A percentile compares a stretch with the other conserved stretches of the same genome.
Evolutionary conservation across 2,329 filamentous ascomycete genomes (phyloP).

Genomic region (Emmonsia crescens): DNA sequence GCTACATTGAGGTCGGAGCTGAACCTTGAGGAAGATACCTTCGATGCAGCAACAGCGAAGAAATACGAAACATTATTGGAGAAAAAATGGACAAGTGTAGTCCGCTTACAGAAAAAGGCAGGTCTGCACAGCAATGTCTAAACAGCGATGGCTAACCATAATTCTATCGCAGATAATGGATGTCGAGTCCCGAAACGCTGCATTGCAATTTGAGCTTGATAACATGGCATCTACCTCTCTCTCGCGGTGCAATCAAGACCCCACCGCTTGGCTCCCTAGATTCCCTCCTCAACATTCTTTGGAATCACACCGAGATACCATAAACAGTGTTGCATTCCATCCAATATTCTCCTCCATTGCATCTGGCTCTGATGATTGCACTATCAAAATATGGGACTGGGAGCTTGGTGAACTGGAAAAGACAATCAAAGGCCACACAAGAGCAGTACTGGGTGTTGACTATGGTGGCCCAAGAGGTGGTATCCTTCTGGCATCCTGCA

Average conservation of each 20-base stretch:
- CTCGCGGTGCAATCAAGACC: slow-evolving; percentile 64
- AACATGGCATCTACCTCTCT: slow-evolving; percentile 61
- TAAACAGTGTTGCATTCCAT: slow-evolving; percentile 76
- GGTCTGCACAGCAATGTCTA: not conserved
- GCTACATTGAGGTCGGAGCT: slow-evolving; percentile 60
- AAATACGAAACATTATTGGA: slow-evolving; percentile 79
- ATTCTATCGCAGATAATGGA: slow-evolving; percentile 63
- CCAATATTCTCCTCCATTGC: slow-evolving; percentile 73
- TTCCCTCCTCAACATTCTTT: slow-evolving; percentile 64
- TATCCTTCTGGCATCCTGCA: slow-evolving; percentile 63
- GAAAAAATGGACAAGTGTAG: slow-evolving; percentile 88
- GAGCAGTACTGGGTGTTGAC: slow-evolving; percentile 67
- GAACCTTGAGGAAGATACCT: slow-evolving; percentile 51
- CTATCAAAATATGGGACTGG: slow-evolving; percentile 88
- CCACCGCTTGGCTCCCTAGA: slow-evolving; percentile 63
- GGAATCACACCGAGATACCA: slow-evolving; percentile 61
- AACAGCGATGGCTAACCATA: slow-evolving; percentile 5
- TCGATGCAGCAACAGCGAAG: slow-evolving; percentile 66
- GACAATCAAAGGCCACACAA: slow-evolving; percentile 75
- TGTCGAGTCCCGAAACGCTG: slow-evolving; percentile 57
- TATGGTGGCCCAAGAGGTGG: slow-evolving; percentile 67
- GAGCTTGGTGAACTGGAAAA: slow-evolving; percentile 71
- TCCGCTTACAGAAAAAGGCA: slow-evolving; percentile 72
- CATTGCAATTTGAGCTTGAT: slow-evolving; percentile 65
- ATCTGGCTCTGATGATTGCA: slow-evolving; percentile 72